Evolutionary conservation across 225 moss, liverwort and hornwort genomes (phyloP).

Genomic region (Lunularia cruciata): DNA sequence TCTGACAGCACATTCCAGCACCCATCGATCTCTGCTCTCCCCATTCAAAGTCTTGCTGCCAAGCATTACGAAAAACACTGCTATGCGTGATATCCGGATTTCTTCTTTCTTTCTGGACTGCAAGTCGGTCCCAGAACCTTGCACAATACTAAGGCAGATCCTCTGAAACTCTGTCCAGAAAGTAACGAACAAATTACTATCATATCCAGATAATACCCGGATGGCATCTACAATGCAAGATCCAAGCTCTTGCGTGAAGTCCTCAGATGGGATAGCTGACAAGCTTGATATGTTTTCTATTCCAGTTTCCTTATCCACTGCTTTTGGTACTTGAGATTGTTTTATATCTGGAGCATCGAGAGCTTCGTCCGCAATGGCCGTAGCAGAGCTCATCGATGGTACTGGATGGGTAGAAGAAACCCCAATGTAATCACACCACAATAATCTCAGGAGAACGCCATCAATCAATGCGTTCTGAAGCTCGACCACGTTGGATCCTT

Average conservation of each 20-base stretch:
- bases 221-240: conserved; percentile 58
- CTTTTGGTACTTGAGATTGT: conserved; percentile 18
- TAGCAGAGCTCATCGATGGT: neutral
- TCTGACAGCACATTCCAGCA: conserved; percentile 61
- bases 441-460: conserved; percentile 64
- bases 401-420: conserved; percentile 18
- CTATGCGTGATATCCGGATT: conserved; percentile 56
- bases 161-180: conserved; percentile 88
- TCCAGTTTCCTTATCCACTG: conserved; percentile 9
- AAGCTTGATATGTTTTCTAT: neutral
- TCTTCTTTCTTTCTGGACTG: conserved; percentile 32
- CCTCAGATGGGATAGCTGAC: conserved; percentile 35
- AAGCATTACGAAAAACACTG: conserved; percentile 58
- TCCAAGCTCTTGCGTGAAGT: conserved; percentile 54
- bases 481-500: conserved; percentile 35
- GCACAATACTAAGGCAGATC: conserved; percentile 52
- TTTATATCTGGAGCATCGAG: conserved; percentile 22
- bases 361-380: neutral
- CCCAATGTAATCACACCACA: conserved; percentile 73
- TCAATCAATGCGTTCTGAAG: conserved; percentile 65
- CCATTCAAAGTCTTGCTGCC: conserved; percentile 46
- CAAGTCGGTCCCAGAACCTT: conserved; percentile 46
- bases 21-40: conserved; percentile 54
- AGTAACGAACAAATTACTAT: conserved; percentile 44
- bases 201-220: conserved; percentile 44